These are phyloP conservation scores for Penicillium verrucosum DNA, from an alignment of 2,329 filamentous ascomycete species.

Conservation along the genomic window DNA sequence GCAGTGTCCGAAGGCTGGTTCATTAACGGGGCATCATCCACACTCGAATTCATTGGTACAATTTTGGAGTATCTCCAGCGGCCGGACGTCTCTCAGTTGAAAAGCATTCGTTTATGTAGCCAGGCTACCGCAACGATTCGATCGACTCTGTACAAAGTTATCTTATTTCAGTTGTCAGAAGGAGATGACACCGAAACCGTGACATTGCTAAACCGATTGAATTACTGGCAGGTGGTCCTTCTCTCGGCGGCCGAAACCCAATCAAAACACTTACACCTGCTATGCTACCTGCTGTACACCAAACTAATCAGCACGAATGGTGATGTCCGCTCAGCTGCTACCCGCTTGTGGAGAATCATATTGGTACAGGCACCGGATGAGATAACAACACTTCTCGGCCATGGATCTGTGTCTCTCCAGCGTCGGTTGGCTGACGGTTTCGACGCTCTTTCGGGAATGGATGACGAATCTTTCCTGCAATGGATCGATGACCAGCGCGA, in stretches of 20 bases:
- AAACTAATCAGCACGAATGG: conserved; percentile 72
- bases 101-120: conserved; percentile 86
- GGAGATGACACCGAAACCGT: conserved; percentile 69
- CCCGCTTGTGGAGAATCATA: conserved; percentile 84
- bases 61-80: conserved; percentile 85
- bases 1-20: conserved; percentile 97
- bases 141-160: conserved; percentile 71
- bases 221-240: conserved; percentile 94
- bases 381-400: conserved; percentile 68
- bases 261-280: conserved; percentile 74
- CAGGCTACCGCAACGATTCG: conserved; percentile 76
- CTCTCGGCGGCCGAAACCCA: conserved; percentile 74
- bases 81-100: conserved; percentile 74
- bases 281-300: conserved; percentile 90
- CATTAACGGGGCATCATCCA: conserved; percentile 75
- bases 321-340: conserved; percentile 69
- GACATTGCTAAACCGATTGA: conserved; percentile 75
- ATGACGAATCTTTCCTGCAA: conserved; percentile 79
- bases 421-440: conserved; percentile 71
- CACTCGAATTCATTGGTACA: conserved; percentile 82
- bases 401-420: conserved; percentile 68
- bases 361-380: conserved; percentile 90
- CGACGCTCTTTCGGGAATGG: conserved; percentile 77
- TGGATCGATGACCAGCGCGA: conserved; percentile 84
- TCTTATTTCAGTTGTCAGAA: conserved; percentile 78